Base-by-base conservation (phyloP, 2,329 filamentous ascomycete genomes). In the Cryphonectria carpinicola region DNA sequence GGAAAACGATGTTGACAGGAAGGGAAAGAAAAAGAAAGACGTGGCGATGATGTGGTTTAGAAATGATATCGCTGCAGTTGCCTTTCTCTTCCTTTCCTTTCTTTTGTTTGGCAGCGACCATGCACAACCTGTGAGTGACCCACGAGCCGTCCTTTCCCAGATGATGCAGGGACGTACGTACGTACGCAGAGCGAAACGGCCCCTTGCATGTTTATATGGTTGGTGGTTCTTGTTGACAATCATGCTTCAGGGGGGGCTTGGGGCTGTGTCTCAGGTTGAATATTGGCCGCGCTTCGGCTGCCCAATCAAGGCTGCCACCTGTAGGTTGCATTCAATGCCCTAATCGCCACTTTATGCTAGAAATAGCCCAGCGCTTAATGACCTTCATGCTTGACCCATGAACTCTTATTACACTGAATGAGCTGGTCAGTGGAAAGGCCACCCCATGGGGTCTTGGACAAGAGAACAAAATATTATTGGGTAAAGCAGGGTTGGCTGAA, bases 261-360 rank as follows among this genome's bases (percentile, higher is more conserved):
- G 35, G 58, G 58, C 58, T 61, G 58, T 61, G 58, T 61, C 58
- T 39, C 58, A 61, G 19, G 35, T 61, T 61, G 58, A 61, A 19
- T 14, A 61, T 61, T n/a, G 32, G 56, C 19, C 58, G 58, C 58
- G 58, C 58, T 39, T 39, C 58, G 58, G 58, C 19, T 11, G 58
- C 22, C 58, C 58, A 61, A 61, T 61, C 58, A 61, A 61, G 58
- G 11, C 35, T 10, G 58, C 58, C 58, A 39, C 35, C 58, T 3
- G 32, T 49, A 7, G 46, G 46, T 49, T n/a, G 46, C 46, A 39
- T 35, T 37, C 11, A 61, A 35, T 19, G 58, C 58, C 25, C 25
- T 39, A 39, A n/a, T 35, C 58, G 32, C 32, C 35, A 35, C 32
- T 61, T n/a, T 35, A 61, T 61, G 58, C 58, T 61, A 17, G 35